phyloP scores from a whole-genome alignment of 345 rosid species.

The Citrus medica region DNA sequence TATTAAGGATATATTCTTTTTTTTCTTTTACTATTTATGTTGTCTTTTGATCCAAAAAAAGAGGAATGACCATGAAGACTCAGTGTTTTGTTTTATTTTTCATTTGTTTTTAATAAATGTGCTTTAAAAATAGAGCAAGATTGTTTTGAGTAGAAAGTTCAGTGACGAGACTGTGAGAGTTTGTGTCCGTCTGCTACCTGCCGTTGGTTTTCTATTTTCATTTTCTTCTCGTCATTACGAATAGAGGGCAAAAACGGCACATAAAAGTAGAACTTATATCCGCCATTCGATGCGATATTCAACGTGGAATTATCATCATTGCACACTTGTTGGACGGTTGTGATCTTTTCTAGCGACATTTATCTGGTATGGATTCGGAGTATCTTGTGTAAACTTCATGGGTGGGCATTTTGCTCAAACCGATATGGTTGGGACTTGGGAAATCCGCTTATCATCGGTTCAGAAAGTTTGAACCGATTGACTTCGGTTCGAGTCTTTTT shows the following conservation, averaged over 20 bases:
- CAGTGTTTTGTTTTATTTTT: neutral
- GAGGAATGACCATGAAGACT: neutral
- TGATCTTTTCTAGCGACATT: neutral
- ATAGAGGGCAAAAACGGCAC: neutral
- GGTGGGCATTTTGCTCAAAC: too few species aligned
- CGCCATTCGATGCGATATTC: too few species aligned
- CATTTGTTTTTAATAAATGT: neutral
- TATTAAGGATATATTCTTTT: neutral
- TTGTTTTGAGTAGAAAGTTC: neutral
- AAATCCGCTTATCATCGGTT: too few species aligned
- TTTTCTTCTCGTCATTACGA: neutral
- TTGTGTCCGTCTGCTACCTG: too few species aligned
- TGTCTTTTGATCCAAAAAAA: slow-evolving; percentile 11
- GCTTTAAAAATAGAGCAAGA: too few species aligned
- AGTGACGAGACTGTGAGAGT: neutral
- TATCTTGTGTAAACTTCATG: too few species aligned
- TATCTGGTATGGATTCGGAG: neutral
- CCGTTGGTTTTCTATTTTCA: neutral
- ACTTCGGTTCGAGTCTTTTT: too few species aligned
- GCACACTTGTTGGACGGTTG: neutral
- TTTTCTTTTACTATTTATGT: neutral
- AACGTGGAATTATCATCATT: neutral
- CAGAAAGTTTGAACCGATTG: too few species aligned
- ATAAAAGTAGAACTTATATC: neutral
- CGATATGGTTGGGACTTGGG: too few species aligned